Conservation (phyloP, 1,139 yeast species). For the Williopsis jadinii region DNA sequence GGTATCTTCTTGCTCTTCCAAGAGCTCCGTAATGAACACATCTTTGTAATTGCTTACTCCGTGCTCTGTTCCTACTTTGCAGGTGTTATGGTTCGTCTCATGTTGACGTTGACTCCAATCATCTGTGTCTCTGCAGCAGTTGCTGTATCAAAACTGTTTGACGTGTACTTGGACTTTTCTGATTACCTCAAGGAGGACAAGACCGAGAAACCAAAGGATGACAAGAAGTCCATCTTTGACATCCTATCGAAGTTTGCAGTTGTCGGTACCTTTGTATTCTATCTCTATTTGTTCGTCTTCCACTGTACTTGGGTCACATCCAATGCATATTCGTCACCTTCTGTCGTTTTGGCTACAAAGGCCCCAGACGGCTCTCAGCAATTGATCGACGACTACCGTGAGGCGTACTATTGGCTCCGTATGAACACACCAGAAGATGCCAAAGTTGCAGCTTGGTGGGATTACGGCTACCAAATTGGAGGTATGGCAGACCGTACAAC, state of each 20-base stretch:
- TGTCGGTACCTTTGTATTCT: slow-evolving; percentile 61
- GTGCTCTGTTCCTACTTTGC: slow-evolving; percentile 95
- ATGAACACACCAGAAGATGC: slow-evolving; percentile 97
- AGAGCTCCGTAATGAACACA: slow-evolving; percentile 87
- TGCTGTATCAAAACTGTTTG: slow-evolving; percentile 79
- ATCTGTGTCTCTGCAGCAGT: slow-evolving; percentile 89
- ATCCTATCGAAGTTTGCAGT: slow-evolving; percentile 56
- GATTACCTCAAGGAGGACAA: slow-evolving; percentile 29
- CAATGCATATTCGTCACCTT: slow-evolving; percentile 94
- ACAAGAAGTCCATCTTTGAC: slow-evolving; percentile 28
- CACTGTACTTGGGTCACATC: slow-evolving; percentile 99
- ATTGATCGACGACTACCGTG: slow-evolving; percentile 94
- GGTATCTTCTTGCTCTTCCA: slow-evolving; percentile 89
- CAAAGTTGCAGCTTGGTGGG: slow-evolving; percentile 99
- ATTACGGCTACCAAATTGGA: slow-evolving; percentile 98
- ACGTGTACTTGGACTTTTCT: slow-evolving; percentile 68
- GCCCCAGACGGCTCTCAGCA: slow-evolving; percentile 80
- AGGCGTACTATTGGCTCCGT: slow-evolving; percentile 98
- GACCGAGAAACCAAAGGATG: slow-evolving; percentile 8
- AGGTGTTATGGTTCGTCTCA: slow-evolving; percentile 98
- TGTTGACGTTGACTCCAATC: slow-evolving; percentile 94
- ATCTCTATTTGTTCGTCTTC: slow-evolving; percentile 75
- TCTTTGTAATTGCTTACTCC: slow-evolving; percentile 83
- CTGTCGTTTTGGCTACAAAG: slow-evolving; percentile 86
- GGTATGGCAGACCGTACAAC: slow-evolving; percentile 99